These are phyloP conservation scores for Ophiostoma sp. DNA, from an alignment of 2,329 filamentous ascomycete genomes.

Conservation along the genomic window DNA sequence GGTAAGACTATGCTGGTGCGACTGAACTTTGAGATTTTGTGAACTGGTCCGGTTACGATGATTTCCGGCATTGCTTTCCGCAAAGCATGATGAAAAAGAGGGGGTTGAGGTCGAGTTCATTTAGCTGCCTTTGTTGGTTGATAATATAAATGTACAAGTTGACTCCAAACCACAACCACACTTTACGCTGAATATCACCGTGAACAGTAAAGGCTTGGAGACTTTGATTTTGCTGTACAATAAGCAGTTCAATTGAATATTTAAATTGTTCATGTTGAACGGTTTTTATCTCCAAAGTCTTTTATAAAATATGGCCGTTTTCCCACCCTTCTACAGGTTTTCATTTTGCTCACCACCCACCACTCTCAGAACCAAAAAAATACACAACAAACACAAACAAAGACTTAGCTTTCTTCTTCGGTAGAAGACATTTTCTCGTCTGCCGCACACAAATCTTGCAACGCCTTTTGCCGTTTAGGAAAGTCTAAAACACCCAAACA, in stretches of 20 bases:
- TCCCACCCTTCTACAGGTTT: not conserved
- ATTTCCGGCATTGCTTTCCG: not conserved
- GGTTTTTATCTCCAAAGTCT: not conserved
- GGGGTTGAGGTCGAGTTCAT: not conserved
- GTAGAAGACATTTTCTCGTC: too few species aligned
- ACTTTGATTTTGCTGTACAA: not conserved
- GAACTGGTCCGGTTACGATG: not conserved
- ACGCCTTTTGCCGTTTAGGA: not conserved
- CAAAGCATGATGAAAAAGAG: not conserved
- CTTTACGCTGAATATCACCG: not conserved
- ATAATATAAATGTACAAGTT: not conserved
- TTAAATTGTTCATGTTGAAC: not conserved
- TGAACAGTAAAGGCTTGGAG: not conserved
- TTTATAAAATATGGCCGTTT: not conserved
- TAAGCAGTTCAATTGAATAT: not conserved
- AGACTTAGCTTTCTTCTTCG: not conserved
- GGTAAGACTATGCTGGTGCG: not conserved
- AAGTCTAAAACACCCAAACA: not conserved
- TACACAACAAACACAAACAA: not conserved
- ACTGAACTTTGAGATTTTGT: not conserved
- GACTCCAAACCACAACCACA: not conserved
- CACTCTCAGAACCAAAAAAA: not conserved
- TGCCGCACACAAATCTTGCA: too few species aligned
- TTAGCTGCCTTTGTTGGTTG: not conserved
- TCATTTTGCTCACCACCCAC: not conserved